A percentile compares a stretch with the other conserved stretches of the same genome.
phyloP scores from a whole-genome alignment of 768 basidiomycete genomes.

The Suillus placidus region DNA sequence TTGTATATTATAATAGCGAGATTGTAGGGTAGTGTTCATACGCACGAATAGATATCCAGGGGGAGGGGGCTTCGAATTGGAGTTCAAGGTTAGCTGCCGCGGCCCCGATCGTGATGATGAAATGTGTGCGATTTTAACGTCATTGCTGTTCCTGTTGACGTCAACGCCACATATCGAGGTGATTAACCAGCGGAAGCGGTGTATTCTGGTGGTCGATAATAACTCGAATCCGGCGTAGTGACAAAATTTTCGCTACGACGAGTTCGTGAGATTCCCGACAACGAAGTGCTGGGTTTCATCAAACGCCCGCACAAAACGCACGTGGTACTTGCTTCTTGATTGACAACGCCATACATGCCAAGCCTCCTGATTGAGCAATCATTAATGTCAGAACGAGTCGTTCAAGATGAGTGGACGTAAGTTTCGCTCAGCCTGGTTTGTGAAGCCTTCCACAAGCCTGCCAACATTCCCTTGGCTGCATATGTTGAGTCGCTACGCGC shows the following conservation, averaged over 20 bases:
- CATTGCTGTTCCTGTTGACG: background rate
- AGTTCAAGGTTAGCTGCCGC: background rate
- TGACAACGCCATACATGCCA: background rate
- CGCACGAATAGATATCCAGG: background rate
- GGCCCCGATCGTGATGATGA: background rate
- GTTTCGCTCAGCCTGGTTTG: slow-evolving; percentile 17
- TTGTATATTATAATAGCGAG: background rate
- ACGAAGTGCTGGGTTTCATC: background rate
- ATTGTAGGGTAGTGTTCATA: background rate
- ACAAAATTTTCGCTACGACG: background rate
- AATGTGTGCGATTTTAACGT: background rate
- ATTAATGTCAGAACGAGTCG: background rate
- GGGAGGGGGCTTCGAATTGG: background rate
- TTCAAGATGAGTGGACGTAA: slow-evolving; percentile 6
- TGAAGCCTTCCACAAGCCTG: slow-evolving; percentile 12
- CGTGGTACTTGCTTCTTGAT: background rate
- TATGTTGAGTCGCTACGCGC: slow-evolving; percentile 8
- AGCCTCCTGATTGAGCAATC: slow-evolving; percentile 6
- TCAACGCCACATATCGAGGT: background rate
- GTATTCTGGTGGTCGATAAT: background rate
- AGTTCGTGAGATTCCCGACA: slow-evolving; percentile 7
- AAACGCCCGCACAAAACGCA: background rate
- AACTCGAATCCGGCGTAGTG: slow-evolving; percentile 9
- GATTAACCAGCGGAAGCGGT: background rate
- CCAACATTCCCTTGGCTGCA: background rate